These are phyloP conservation scores for Plantago lanceolata DNA, from an alignment of 305 asterid genomes.

Conservation along the genomic window DNA sequence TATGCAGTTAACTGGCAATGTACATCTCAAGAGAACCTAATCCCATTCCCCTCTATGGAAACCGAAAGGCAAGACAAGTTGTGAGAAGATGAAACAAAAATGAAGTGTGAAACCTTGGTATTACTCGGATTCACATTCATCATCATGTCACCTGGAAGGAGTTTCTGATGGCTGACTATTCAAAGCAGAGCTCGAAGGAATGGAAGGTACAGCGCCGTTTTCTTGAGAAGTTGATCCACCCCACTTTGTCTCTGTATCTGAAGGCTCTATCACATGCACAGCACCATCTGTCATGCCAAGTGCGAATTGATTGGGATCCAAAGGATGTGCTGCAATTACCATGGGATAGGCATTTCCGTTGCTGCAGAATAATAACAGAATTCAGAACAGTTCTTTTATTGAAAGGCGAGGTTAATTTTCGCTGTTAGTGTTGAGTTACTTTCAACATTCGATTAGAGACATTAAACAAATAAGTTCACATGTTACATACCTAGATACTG, in stretches of 20 bases:
- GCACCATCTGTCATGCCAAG: conserved; percentile 91
- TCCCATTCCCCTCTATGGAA: not conserved
- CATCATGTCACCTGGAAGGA: conserved; percentile 63
- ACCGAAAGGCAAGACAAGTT: not conserved
- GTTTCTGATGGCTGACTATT: conserved; percentile 89
- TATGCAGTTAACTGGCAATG: conserved; percentile 2
- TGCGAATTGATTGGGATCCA: conserved; percentile 74
- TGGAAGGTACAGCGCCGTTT: conserved; percentile 53
- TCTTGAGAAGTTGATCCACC: conserved; percentile 68
- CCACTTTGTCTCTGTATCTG: conserved; percentile 76
- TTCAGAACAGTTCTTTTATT: not conserved
- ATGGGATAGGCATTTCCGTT: conserved; percentile 45
- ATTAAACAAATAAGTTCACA: too few relatives aligned
- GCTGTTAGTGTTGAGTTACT: too few relatives aligned
- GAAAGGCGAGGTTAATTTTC: too few relatives aligned
- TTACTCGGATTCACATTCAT: conserved; percentile 2
- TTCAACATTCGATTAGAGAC: too few relatives aligned
- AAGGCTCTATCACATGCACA: conserved; percentile 81
- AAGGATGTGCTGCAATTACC: conserved; percentile 87
- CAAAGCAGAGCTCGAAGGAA: conserved; percentile 77
- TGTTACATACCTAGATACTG: conserved; percentile 52
- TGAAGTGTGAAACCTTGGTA: not conserved
- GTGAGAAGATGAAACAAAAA: conserved; percentile 15
- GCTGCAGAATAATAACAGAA: conserved; percentile 28
- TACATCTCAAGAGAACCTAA: conserved; percentile 11